phyloP scores from a whole-genome alignment of 495 filamentous ascomycete species.

The Pyronema domesticum region DNA sequence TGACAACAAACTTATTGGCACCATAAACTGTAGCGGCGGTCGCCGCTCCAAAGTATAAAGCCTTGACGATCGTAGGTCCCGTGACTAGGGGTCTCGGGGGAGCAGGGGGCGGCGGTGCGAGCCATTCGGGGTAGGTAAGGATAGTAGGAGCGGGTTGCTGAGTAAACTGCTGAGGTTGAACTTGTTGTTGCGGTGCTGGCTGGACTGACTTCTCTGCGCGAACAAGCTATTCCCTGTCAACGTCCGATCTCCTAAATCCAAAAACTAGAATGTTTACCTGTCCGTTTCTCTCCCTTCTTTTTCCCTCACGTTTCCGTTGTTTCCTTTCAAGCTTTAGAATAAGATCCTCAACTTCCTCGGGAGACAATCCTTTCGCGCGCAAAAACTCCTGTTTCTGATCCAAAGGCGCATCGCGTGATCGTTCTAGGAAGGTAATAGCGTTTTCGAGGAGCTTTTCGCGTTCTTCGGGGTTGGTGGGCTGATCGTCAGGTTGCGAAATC shows the following conservation, averaged over 20 bases:
- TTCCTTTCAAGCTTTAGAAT: neutral
- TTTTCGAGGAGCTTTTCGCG: conserved; percentile 43
- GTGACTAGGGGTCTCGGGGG: conserved; percentile 53
- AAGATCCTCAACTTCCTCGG: conserved; percentile 49
- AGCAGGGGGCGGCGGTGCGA: conserved; percentile 43
- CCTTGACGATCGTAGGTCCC: conserved; percentile 50
- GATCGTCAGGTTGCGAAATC: conserved; percentile 10
- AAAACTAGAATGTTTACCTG: neutral
- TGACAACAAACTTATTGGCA: conserved; percentile 58
- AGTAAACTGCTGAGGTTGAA: conserved; percentile 6
- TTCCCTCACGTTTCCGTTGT: neutral
- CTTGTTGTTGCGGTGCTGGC: neutral
- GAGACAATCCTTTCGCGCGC: conserved; percentile 54
- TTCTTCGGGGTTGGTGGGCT: neutral
- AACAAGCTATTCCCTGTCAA: no score
- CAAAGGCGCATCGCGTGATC: conserved; percentile 46
- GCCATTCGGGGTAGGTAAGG: conserved; percentile 93
- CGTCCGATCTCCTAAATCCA: no score
- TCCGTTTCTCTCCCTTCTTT: neutral
- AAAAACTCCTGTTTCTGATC: conserved; percentile 66
- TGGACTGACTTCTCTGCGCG: neutral
- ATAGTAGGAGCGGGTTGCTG: conserved; percentile 48
- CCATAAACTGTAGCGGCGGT: conserved; percentile 60
- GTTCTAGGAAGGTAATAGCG: conserved; percentile 61
- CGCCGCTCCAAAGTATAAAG: conserved; percentile 57